These are phyloP conservation scores for Phytophthora palmivora DNA, from an alignment of 352 stramenopile species.

Conservation along the genomic window DNA sequence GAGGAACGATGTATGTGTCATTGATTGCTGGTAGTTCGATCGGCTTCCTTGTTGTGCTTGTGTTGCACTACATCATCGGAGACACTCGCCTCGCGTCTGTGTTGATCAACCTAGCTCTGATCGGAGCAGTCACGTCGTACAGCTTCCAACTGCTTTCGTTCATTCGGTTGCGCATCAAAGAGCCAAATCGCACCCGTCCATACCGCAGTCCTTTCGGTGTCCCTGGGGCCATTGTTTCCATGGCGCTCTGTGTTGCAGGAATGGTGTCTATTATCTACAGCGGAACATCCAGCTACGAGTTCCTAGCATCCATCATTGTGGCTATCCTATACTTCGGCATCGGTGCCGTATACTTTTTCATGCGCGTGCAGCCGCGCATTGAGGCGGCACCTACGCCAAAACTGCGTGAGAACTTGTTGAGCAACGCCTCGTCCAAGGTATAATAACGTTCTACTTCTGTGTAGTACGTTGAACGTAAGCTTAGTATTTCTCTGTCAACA, in stretches of 20 bases:
- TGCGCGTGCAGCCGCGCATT: slow-evolving; percentile 44
- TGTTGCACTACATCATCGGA: slow-evolving; percentile 68
- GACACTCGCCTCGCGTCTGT: slow-evolving; percentile 66
- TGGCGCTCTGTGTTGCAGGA: slow-evolving; percentile 49
- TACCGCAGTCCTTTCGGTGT: slow-evolving; percentile 69
- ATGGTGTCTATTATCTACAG: too few species aligned
- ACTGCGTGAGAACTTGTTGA: slow-evolving; percentile 58
- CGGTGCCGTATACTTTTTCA: slow-evolving; percentile 57
- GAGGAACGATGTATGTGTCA: slow-evolving; percentile 59
- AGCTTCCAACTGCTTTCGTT: slow-evolving; percentile 62
- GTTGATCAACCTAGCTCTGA: slow-evolving; percentile 75
- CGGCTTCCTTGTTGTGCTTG: slow-evolving; percentile 53
- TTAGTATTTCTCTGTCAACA: too few species aligned
- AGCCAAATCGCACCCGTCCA: slow-evolving; percentile 54
- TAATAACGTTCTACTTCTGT: too few species aligned
- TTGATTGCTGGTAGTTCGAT: slow-evolving; percentile 57
- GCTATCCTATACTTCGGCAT: slow-evolving; percentile 60
- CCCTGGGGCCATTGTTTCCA: slow-evolving; percentile 47
- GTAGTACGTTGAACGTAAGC: too few species aligned
- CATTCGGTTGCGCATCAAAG: slow-evolving; percentile 58
- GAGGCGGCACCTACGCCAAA: slow-evolving; percentile 38
- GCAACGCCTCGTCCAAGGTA: slow-evolving; percentile 26
- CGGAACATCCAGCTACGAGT: slow-evolving; percentile 60
- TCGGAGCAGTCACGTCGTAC: slow-evolving; percentile 75
- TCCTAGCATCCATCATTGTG: slow-evolving; percentile 64